Evolutionary conservation across 441 rosid genomes (phyloP), one percentile per base, ranked within the genome.

Genomic region (Codiaeum variegatum): DNA sequence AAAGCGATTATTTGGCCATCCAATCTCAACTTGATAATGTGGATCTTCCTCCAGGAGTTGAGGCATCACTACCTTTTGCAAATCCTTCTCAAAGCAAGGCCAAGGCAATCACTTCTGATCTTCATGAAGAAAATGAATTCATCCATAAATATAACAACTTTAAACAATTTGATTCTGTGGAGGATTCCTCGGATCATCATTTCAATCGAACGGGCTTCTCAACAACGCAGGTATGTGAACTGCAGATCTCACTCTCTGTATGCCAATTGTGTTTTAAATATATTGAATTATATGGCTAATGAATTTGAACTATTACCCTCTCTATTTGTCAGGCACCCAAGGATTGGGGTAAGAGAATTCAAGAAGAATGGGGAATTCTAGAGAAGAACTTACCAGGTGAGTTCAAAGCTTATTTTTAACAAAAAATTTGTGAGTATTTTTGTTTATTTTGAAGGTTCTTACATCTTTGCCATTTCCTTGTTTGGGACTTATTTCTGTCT

Each of bases 1-100:
- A 77, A 31, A 85, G 76, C 72, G 78, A 81, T 62, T 84, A 80
- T 80, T 71, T 67, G 51, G 71, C 71, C 16, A 65, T 83, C 74
- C 89, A 84, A 61, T 83, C 85, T 74, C 86, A 82, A 59, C 82
- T 83, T 42, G 90, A 88, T 73, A 75, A 77, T 67, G 87, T 84
- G 70, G 88, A 84, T 84, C 80, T 86, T 72, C 91, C 91, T 61
- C 55, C 89, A 68, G 91, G 89, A 29, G 82, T 85, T 26, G 91
- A 87, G 79, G 83, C 77, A 36, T 54, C 85, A 3, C 61, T 87
- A 67, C 78, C 85, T 74, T 36, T 63, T 55, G 36, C 69, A 0
- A 69, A 61, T 77, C 61, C 62, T 65, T 67, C 73, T 42, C 84
- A 70, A 23, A 64, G 56, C 62, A 67, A 76, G 29, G 61, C 58